Conservation (phyloP, 768 basidiomycete genomes). For the Tulasnella sp. region DNA sequence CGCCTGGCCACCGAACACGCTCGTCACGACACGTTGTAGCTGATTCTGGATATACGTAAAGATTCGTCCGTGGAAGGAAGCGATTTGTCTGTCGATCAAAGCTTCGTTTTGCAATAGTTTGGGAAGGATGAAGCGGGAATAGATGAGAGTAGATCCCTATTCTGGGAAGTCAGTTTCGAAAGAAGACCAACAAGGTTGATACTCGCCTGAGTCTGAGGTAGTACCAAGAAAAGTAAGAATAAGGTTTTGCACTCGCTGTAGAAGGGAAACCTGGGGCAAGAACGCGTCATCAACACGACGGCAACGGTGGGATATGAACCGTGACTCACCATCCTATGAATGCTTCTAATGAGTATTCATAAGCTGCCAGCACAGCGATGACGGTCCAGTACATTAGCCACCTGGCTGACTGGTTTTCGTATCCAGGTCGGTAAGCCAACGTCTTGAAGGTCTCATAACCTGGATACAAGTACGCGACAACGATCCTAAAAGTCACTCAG, state of each 20-base stretch:
- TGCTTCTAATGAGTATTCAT: constrained; percentile 82
- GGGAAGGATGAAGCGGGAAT: constrained; percentile 64
- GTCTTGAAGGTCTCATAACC: constrained; percentile 94
- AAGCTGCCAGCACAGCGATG: constrained; percentile 47
- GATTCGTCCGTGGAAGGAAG: constrained; percentile 44
- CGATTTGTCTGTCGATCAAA: constrained; percentile 73
- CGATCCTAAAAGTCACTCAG: no score
- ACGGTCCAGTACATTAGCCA: constrained; percentile 91
- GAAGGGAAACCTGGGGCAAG: constrained; percentile 61
- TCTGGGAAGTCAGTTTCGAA: not conserved
- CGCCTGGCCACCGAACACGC: constrained; percentile 20
- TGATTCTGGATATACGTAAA: constrained; percentile 55
- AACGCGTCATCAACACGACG: not conserved
- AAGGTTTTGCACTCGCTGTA: constrained; percentile 72
- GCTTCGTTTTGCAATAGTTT: constrained; percentile 71
- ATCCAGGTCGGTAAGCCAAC: constrained; percentile 69
- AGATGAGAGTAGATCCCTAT: constrained; percentile 72
- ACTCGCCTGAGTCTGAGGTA: constrained; percentile 60
- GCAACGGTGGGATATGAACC: not conserved
- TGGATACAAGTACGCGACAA: constrained; percentile 75
- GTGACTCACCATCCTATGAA: constrained; percentile 63
- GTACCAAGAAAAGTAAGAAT: constrained; percentile 78
- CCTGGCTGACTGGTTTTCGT: constrained; percentile 72
- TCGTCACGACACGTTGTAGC: constrained; percentile 51
- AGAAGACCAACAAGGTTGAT: not conserved